A percentile compares a stretch with the other conserved stretches of the same genome.
These are phyloP conservation scores for Kwoniella sp. DNA, from an alignment of 768 basidiomycete species.

Conservation along the genomic window DNA sequence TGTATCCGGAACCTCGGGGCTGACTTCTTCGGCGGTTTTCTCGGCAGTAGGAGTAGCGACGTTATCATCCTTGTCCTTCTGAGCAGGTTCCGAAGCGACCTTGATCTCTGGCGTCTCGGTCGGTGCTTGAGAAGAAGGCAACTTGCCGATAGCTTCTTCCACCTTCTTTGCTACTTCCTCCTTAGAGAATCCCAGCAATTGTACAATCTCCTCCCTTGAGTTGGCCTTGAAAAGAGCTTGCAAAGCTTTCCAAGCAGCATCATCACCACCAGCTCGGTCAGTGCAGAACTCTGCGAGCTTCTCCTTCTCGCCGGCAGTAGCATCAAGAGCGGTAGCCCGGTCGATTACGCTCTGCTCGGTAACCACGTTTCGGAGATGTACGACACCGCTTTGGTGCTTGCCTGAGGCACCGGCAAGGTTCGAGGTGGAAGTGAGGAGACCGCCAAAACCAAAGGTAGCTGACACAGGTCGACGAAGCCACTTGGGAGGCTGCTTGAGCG, in stretches of 20 bases:
- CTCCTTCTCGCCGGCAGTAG: constrained; percentile 62
- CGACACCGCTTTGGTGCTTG: constrained; percentile 76
- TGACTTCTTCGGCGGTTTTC: constrained; percentile 50
- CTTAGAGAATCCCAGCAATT: constrained; percentile 88
- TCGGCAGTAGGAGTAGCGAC: constrained; percentile 55
- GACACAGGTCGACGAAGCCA: constrained; percentile 87
- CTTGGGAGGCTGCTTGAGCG: constrained; percentile 91
- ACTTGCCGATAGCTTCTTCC: constrained; percentile 73
- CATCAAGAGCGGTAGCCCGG: constrained; percentile 69
- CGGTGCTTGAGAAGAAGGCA: constrained; percentile 16
- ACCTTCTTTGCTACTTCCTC: constrained; percentile 77
- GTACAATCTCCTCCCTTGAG: constrained; percentile 85
- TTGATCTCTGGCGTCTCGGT: constrained; percentile 2
- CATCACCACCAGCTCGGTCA: constrained; percentile 56
- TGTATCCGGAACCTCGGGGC: neutral
- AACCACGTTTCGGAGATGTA: constrained; percentile 75
- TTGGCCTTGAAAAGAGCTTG: constrained; percentile 74
- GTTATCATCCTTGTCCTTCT: constrained; percentile 53
- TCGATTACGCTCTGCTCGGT: constrained; percentile 75
- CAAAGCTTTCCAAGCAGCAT: constrained; percentile 80
- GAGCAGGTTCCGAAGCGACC: neutral
- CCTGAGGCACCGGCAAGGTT: constrained; percentile 68
- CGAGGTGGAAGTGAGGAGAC: constrained; percentile 75
- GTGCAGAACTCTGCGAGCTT: constrained; percentile 72
- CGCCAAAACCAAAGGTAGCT: constrained; percentile 86